These are phyloP conservation scores for Fusarium zealandicum DNA, from an alignment of 2,329 filamentous ascomycete genomes.

Conservation along the genomic window DNA sequence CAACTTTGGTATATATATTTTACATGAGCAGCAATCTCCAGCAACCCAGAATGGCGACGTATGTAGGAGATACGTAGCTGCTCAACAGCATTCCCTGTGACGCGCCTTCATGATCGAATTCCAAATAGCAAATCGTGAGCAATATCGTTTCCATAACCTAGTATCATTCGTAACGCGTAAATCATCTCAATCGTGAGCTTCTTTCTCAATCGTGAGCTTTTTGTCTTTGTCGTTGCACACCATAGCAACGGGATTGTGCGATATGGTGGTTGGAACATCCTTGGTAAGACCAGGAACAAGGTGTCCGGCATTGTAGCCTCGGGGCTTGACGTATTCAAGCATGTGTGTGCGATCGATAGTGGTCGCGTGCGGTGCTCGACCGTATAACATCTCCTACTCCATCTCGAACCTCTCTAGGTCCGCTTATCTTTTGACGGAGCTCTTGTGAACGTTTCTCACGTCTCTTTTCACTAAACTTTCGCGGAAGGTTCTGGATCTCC, in stretches of 20 bases:
- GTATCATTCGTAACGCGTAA: slow-evolving; percentile 37
- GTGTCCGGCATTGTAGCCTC: background rate
- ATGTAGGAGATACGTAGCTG: slow-evolving; percentile 25
- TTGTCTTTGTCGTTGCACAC: slow-evolving; percentile 17
- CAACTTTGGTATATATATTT: slow-evolving; percentile 25
- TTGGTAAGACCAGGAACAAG: background rate
- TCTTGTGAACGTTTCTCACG: slow-evolving; percentile 66
- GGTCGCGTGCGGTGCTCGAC: slow-evolving; percentile 43
- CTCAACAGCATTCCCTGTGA: slow-evolving; percentile 19
- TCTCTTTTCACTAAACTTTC: slow-evolving; percentile 63
- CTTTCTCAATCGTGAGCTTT: slow-evolving; percentile 39
- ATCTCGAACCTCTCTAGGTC: slow-evolving; percentile 64
- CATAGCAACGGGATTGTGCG: background rate
- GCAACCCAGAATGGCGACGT: slow-evolving; percentile 14
- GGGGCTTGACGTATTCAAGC: slow-evolving; percentile 5
- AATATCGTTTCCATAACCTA: slow-evolving; percentile 22
- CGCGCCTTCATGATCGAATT: slow-evolving; percentile 25
- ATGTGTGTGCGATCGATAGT: slow-evolving; percentile 17
- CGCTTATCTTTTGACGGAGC: slow-evolving; percentile 66
- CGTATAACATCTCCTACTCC: slow-evolving; percentile 65
- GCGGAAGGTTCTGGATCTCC: slow-evolving; percentile 60
- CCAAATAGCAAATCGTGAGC: slow-evolving; percentile 26
- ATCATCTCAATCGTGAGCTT: slow-evolving; percentile 40
- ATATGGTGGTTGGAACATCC: background rate
- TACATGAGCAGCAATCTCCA: slow-evolving; percentile 29